Evolutionary conservation across 1,139 yeast genomes (phyloP), one percentile per base, ranked within the genome.

Genomic region (Blastobotrys capitulatus): DNA sequence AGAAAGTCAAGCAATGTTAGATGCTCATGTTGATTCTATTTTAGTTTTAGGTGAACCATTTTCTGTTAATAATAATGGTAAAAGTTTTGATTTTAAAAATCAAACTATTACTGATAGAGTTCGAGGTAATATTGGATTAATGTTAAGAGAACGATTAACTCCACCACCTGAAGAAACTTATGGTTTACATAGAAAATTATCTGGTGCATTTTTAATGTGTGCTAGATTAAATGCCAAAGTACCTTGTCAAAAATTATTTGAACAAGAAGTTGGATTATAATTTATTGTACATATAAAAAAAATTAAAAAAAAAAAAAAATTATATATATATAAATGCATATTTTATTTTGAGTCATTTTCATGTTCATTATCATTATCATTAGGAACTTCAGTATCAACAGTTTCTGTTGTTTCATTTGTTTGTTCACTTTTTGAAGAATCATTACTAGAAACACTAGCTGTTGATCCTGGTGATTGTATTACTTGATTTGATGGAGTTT

Each of bases 161-260:
- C 97, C 98, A 5, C 99, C 98, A 5, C 99, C 99, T 2, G 97
- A 92, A 65, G 98, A 92, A 66, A 92, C 98, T 0, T 92, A 92
- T 66, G 86, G 96, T 8, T 74, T 94, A 60, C 98, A 92, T 67
- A 77, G 99, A 61, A 92, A 94, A 63, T 80, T 92, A 63, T 86
- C 96, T 64, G 98, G 99, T 10, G 95, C 94, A 1, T 94, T 86
- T 63, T 73, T 92, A 57, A 74, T 92, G 50, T 92, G 98, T 71
- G 86, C 97, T 4, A 79, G 89, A 61, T 75, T 92, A 68, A 74
- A 80, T 41, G 97, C 97, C 2, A 74, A 77, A 20, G 94, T 92
- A 34, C 95, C 92, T 10, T 85, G 96, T 64, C 82, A 83, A 54
- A 74, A 82, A 60, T 71, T 92, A 49, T 92, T 92, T 64, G 73